Evolutionary conservation across 768 basidiomycete genomes (phyloP).

Genomic region (Russula ochroleuca): DNA sequence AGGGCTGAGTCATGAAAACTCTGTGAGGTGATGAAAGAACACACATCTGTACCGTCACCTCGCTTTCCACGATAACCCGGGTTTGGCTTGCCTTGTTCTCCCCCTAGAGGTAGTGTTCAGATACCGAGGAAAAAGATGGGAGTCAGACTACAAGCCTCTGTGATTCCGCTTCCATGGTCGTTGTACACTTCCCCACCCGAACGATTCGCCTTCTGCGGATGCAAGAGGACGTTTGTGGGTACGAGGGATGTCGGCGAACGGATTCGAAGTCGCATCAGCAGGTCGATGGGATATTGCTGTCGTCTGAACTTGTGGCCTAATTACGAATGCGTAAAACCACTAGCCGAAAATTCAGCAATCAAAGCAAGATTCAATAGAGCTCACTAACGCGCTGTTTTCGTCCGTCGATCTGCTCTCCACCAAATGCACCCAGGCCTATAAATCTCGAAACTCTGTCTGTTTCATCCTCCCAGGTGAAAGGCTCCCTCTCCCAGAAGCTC

Average conservation of each 20-base stretch:
- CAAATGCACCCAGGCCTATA: conserved; percentile 85
- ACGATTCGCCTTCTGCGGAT: conserved; percentile 54
- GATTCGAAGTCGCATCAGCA: conserved; percentile 65
- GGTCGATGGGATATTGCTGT: conserved; percentile 44
- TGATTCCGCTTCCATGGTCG: conserved; percentile 56
- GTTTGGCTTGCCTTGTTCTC: conserved; percentile 55
- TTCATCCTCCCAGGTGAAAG: conserved; percentile 79
- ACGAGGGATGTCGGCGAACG: conserved; percentile 48
- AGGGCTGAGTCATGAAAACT: not conserved
- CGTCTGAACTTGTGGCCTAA: conserved; percentile 50
- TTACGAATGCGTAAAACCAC: conserved; percentile 98
- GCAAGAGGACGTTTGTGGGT: conserved; percentile 50
- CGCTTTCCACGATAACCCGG: conserved; percentile 71
- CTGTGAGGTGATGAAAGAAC: conserved; percentile 23
- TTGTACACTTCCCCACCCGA: conserved; percentile 57
- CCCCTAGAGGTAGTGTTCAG: conserved; percentile 23
- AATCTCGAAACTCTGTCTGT: conserved; percentile 68
- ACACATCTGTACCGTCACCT: conserved; percentile 71
- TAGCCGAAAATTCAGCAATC: conserved; percentile 34
- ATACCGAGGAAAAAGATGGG: not conserved
- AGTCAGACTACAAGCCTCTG: conserved; percentile 41
- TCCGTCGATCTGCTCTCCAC: conserved; percentile 48
- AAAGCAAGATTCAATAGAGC: not conserved
- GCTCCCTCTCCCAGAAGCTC: conserved; percentile 94
- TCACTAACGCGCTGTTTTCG: conserved; percentile 82